These are phyloP conservation scores for Dioszegia hungarica DNA, from an alignment of 768 basidiomycete species.

Conservation along the genomic window DNA sequence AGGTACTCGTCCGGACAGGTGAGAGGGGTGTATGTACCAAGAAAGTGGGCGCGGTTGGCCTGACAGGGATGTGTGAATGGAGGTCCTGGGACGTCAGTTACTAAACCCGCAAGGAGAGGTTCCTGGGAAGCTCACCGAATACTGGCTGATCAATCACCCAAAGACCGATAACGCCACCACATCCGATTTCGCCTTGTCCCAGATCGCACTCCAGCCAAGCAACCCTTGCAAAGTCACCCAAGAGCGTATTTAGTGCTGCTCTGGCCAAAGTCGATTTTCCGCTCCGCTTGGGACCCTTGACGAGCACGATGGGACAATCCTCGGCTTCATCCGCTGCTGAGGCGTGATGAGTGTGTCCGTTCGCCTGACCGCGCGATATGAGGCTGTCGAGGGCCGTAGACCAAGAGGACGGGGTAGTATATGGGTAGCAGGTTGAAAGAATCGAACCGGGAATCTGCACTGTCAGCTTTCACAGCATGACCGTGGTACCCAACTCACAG, in stretches of 20 bases:
- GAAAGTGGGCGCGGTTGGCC: conserved; percentile 70
- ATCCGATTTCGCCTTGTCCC: conserved; percentile 90
- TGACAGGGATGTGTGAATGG: conserved; percentile 76
- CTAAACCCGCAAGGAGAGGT: too few species aligned
- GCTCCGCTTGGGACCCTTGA: conserved; percentile 78
- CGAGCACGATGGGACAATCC: conserved; percentile 52
- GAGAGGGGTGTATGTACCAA: conserved; percentile 73
- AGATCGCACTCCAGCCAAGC: conserved; percentile 89
- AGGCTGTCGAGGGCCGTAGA: conserved; percentile 48
- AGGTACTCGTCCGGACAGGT: conserved; percentile 73
- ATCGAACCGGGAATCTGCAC: conserved; percentile 24
- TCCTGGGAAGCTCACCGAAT: conserved; percentile 58
- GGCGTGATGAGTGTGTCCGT: background rate
- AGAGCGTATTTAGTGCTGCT: conserved; percentile 64
- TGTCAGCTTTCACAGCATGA: background rate
- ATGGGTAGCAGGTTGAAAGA: conserved; percentile 29
- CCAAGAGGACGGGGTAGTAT: conserved; percentile 35
- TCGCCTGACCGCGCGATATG: conserved; percentile 38
- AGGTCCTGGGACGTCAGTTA: conserved; percentile 58
- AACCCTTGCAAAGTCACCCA: conserved; percentile 62
- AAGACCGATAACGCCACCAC: conserved; percentile 76
- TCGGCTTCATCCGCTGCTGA: conserved; percentile 14
- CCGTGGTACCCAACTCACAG: conserved; percentile 49
- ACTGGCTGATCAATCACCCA: conserved; percentile 63
- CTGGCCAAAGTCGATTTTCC: conserved; percentile 89